A percentile compares a stretch with the other conserved stretches of the same genome.
Conservation (phyloP, 2,329 filamentous ascomycete genomes). For the Fusarium pseudonygamai region DNA sequence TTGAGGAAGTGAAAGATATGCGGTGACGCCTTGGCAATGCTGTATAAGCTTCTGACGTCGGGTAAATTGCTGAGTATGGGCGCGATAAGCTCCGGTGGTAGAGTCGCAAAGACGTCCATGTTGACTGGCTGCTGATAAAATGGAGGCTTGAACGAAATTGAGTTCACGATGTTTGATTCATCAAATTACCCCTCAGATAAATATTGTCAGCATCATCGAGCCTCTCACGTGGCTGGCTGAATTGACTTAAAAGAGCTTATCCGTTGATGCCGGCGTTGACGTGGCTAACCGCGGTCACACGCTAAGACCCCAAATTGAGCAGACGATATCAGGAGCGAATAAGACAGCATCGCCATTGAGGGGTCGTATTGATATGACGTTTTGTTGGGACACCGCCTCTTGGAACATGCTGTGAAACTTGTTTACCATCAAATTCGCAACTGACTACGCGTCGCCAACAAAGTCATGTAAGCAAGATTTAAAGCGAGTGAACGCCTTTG, state of each 20-base stretch:
- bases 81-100: slow-evolving; percentile 18
- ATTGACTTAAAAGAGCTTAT: background rate
- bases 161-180: background rate
- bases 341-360: slow-evolving; percentile 9
- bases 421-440: background rate
- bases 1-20: slow-evolving; percentile 16
- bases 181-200: slow-evolving; percentile 11
- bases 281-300: background rate
- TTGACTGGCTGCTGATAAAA: background rate
- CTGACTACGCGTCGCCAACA: background rate
- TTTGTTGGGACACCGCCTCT: background rate
- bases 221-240: slow-evolving; percentile 11
- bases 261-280: background rate
- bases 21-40: background rate
- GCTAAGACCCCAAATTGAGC: background rate
- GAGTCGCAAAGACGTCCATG: slow-evolving; percentile 18
- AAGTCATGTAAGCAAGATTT: background rate
- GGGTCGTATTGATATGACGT: slow-evolving; percentile 8
- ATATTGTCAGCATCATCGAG: background rate
- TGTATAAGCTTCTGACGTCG: slow-evolving; percentile 12
- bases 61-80: slow-evolving; percentile 7
- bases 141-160: background rate
- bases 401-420: background rate
- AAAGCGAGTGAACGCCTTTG: background rate
- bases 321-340: slow-evolving; percentile 9